Evolutionary conservation across 805 yeast species (phyloP).

Genomic region (Suhomyces sp.): DNA sequence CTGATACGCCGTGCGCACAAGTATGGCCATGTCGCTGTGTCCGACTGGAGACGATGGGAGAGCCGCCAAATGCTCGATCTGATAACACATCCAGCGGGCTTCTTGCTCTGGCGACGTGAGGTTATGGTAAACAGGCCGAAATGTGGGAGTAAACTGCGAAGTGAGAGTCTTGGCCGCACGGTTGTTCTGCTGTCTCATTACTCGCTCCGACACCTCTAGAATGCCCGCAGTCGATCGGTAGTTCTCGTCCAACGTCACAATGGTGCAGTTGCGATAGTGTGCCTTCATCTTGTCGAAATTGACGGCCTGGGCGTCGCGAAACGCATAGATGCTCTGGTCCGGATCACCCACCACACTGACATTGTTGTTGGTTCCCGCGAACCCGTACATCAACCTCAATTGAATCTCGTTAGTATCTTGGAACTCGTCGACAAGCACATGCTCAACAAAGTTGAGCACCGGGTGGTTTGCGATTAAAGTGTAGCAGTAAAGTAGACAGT

Average conservation of each 20-base stretch:
- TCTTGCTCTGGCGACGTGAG: constrained; percentile 49
- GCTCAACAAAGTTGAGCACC: constrained; percentile 51
- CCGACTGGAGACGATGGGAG: constrained; percentile 43
- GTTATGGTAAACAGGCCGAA: constrained; percentile 46
- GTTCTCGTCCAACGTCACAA: constrained; percentile 57
- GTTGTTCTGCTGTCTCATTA: constrained; percentile 60
- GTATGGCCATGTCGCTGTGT: constrained; percentile 65
- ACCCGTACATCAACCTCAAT: constrained; percentile 57
- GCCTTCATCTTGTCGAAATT: constrained; percentile 60
- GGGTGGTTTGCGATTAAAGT: constrained; percentile 47
- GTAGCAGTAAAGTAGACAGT: constrained; percentile 59
- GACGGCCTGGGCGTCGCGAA: constrained; percentile 71
- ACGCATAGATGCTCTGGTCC: constrained; percentile 90
- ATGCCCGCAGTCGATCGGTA: constrained; percentile 78
- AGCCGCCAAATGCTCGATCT: constrained; percentile 47
- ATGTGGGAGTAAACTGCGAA: constrained; percentile 43
- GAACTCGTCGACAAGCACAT: constrained; percentile 88
- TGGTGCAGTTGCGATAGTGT: constrained; percentile 26
- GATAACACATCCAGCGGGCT: constrained; percentile 55
- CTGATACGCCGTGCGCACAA: constrained; percentile 63
- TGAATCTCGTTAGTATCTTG: constrained; percentile 88
- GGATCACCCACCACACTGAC: constrained; percentile 95
- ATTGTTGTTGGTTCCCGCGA: constrained; percentile 44
- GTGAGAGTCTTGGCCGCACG: constrained; percentile 43
- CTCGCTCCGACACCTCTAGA: constrained; percentile 56